phyloP scores from a whole-genome alignment of 495 filamentous ascomycete species.

The Tuber indicum region DNA sequence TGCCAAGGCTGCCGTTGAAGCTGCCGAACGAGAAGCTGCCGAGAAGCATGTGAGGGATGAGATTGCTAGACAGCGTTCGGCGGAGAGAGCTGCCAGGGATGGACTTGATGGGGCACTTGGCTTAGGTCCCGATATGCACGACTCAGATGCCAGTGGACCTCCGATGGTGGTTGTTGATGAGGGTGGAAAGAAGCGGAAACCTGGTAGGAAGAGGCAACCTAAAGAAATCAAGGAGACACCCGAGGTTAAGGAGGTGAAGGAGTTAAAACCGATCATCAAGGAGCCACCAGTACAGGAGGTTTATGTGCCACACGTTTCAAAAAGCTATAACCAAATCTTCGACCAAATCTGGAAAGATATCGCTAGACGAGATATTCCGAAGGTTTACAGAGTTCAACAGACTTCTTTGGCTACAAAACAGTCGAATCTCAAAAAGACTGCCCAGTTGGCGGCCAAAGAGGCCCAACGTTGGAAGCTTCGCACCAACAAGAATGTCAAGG shows the following conservation, averaged over 20 bases:
- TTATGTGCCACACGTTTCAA: constrained; percentile 63
- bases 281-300: constrained; percentile 47
- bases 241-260: constrained; percentile 55
- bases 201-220: constrained; percentile 44
- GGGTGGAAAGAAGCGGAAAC: constrained; percentile 54
- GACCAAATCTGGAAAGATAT: constrained; percentile 98
- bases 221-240: constrained; percentile 46
- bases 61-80: constrained; percentile 57
- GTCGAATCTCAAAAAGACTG: constrained; percentile 94
- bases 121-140: constrained; percentile 51
- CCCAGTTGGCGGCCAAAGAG: constrained; percentile 93
- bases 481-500: constrained; percentile 97
- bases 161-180: constrained; percentile 78
- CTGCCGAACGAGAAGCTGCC: constrained; percentile 77
- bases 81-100: constrained; percentile 59
- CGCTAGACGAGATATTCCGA: constrained; percentile 84
- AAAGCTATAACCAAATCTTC: constrained; percentile 93
- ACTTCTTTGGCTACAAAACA: constrained; percentile 74
- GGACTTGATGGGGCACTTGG: constrained; percentile 67
- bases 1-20: constrained; percentile 66
- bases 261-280: constrained; percentile 51
- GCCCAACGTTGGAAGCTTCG: constrained; percentile 93
- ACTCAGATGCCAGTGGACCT: constrained; percentile 72
- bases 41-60: constrained; percentile 79
- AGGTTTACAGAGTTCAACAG: constrained; percentile 77